Conservation (phyloP, 2,329 filamentous ascomycete genomes). For the Epichloe festucae region DNA sequence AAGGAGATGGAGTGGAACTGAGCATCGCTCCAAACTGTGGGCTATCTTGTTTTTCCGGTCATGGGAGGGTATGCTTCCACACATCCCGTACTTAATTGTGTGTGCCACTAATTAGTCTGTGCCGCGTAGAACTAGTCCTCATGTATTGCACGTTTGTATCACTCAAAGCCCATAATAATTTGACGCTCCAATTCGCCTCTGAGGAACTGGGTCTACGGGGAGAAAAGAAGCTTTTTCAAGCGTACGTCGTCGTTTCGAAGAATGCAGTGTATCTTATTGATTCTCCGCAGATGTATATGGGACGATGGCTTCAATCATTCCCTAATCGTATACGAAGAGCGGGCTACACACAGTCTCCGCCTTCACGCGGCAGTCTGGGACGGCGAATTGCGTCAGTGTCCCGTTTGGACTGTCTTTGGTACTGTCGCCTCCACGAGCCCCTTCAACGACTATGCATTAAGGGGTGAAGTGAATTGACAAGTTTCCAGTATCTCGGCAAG, state of each 20-base stretch:
- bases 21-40: slow-evolving; percentile 36
- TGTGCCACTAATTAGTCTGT: neutral
- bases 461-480: neutral
- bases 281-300: slow-evolving; percentile 33
- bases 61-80: slow-evolving; percentile 39
- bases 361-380: slow-evolving; percentile 44
- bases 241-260: slow-evolving; percentile 25
- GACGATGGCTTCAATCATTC: slow-evolving; percentile 42
- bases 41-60: slow-evolving; percentile 42
- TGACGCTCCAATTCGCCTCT: slow-evolving; percentile 30
- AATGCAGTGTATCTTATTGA: neutral
- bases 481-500: slow-evolving; percentile 37
- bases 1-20: slow-evolving; percentile 35
- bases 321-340: slow-evolving; percentile 41
- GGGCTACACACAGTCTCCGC: slow-evolving; percentile 32
- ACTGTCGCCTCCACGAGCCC: slow-evolving; percentile 10
- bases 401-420: slow-evolving; percentile 54
- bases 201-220: slow-evolving; percentile 33
- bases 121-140: slow-evolving; percentile 41
- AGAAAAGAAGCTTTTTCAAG: slow-evolving; percentile 42
- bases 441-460: no score
- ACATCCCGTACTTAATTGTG: neutral
- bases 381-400: slow-evolving; percentile 40
- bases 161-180: slow-evolving; percentile 37
- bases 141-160: slow-evolving; percentile 46